phyloP scores from a whole-genome alignment of 352 stramenopile species.

The Saprolegnia diclina region DNA sequence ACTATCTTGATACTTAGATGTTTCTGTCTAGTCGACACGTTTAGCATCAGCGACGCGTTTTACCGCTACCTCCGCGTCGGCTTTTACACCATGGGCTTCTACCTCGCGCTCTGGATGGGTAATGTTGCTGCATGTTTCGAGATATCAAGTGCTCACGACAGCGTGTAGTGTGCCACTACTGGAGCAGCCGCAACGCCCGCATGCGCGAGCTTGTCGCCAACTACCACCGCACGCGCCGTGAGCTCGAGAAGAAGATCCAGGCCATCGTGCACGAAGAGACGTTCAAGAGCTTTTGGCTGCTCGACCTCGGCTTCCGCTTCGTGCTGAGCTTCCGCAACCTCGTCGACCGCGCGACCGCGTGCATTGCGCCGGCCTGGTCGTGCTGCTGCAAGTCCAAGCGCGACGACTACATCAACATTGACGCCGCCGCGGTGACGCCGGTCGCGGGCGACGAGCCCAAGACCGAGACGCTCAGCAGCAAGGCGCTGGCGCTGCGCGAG shows the following conservation, averaged over 20 bases:
- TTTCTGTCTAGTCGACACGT: constrained; percentile 49
- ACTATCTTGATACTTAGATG: constrained; percentile 40
- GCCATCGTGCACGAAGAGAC: constrained; percentile 78
- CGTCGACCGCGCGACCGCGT: not conserved
- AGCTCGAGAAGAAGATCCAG: constrained; percentile 61
- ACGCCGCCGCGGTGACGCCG: constrained; percentile 21
- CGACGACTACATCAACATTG: constrained; percentile 8
- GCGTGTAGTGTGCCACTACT: constrained; percentile 64
- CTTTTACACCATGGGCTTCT: constrained; percentile 68
- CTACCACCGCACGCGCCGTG: constrained; percentile 68
- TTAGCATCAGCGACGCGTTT: constrained; percentile 67
- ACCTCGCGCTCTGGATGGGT: constrained; percentile 68
- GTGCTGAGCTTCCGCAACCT: not conserved
- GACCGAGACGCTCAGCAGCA: not conserved
- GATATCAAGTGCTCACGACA: not conserved
- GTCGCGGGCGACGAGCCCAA: constrained; percentile 50
- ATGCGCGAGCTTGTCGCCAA: constrained; percentile 87
- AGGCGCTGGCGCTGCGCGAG: not conserved
- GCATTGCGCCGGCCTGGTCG: constrained; percentile 14
- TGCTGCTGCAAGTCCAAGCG: constrained; percentile 17
- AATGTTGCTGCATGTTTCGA: not conserved
- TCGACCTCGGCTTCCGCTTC: constrained; percentile 72
- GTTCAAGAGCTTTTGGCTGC: constrained; percentile 75
- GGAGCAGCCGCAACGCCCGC: constrained; percentile 72
- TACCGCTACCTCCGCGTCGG: constrained; percentile 76